Evolutionary conservation across 768 basidiomycete genomes (phyloP).

Genomic region (Sistotremastrum niveocremeum): DNA sequence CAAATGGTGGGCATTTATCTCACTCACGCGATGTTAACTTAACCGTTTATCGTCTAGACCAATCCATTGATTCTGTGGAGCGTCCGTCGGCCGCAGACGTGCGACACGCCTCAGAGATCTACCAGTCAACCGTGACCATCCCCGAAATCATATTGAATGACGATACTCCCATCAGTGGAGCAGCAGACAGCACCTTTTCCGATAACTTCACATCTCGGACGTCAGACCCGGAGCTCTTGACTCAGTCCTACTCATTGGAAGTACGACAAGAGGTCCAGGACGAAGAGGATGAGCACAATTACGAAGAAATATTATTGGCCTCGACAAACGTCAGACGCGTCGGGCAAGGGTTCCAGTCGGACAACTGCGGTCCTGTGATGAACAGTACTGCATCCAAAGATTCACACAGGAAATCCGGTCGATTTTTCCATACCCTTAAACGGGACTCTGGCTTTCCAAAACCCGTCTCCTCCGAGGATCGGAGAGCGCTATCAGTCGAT

Average conservation of each 20-base stretch:
- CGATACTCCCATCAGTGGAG: too few species aligned
- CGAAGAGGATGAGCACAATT: conserved; percentile 41
- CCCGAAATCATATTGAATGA: too few species aligned
- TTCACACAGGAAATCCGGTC: not conserved
- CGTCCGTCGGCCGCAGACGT: too few species aligned
- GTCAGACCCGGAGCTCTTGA: not conserved
- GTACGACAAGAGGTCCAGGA: too few species aligned
- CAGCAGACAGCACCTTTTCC: too few species aligned
- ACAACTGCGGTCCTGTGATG: conserved; percentile 33
- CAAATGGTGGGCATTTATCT: too few species aligned
- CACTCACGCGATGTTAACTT: too few species aligned
- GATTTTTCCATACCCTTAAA: conserved; percentile 2
- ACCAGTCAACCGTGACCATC: too few species aligned
- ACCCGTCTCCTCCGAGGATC: not conserved
- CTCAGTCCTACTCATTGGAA: too few species aligned
- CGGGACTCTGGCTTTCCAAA: not conserved
- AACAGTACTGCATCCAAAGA: conserved; percentile 15
- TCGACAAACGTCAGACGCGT: conserved; percentile 68
- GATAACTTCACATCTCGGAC: not conserved
- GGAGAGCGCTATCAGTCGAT: conserved; percentile 3
- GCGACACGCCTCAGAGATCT: too few species aligned
- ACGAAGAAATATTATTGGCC: conserved; percentile 74
- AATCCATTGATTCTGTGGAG: too few species aligned
- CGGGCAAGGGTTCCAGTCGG: conserved; percentile 72
- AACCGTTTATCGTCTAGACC: too few species aligned